Evolutionary conservation across 306 rosid genomes (phyloP).

Genomic region (Gastrolobium villosum): DNA sequence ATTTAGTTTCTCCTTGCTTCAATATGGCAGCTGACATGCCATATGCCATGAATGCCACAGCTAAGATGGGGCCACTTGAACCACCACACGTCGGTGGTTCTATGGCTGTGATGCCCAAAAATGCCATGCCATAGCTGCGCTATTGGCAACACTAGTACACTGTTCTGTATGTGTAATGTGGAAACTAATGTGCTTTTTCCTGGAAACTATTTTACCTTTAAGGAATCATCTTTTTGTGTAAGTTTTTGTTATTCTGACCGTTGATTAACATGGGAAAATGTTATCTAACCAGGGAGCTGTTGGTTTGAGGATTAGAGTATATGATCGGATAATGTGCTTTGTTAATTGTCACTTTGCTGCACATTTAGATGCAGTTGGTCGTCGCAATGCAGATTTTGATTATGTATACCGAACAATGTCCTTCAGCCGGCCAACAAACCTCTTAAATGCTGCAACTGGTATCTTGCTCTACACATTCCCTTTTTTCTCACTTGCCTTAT

Average conservation of each 20-base stretch:
- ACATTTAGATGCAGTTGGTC: constrained; percentile 90
- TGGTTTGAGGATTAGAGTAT: constrained; percentile 94
- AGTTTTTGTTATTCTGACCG: constrained; percentile 38
- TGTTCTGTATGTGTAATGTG: constrained; percentile 23
- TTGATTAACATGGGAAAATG: constrained; percentile 55
- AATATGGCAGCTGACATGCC: neutral
- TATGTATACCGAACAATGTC: constrained; percentile 91
- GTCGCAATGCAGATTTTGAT: constrained; percentile 96
- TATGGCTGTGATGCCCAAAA: constrained; percentile 14
- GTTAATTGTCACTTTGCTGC: constrained; percentile 99
- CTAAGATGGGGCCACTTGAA: neutral
- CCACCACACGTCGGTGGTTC: neutral
- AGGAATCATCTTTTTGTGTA: constrained; percentile 14
- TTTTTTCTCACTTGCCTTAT: constrained; percentile 62
- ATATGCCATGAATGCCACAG: neutral
- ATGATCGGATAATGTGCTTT: constrained; percentile 82
- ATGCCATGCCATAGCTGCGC: constrained; percentile 24
- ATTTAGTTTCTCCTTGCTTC: constrained; percentile 6
- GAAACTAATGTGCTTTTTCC: constrained; percentile 37
- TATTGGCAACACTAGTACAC: constrained; percentile 18
- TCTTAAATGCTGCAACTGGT: constrained; percentile 75
- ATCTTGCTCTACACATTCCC: constrained; percentile 61
- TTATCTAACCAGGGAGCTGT: constrained; percentile 95
- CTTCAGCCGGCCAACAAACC: constrained; percentile 73
- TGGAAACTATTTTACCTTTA: constrained; percentile 11